phyloP scores from a whole-genome alignment of 1,139 yeast species.

The Blastobotrys petasosporus region DNA sequence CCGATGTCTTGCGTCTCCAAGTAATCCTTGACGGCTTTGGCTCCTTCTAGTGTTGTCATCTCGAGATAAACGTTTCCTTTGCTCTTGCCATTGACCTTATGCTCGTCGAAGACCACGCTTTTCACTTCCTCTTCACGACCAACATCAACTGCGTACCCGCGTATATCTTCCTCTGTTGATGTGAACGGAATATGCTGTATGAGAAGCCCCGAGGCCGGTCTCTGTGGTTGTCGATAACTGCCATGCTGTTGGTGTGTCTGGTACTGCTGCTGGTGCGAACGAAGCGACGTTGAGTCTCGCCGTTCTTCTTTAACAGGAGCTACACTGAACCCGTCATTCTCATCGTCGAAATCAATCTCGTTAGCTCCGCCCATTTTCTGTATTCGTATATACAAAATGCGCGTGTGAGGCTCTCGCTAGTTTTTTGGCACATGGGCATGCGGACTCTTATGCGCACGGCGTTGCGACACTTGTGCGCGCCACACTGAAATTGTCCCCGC shows the following conservation, averaged over 20 bases:
- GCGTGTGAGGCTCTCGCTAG: neutral
- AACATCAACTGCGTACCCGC: constrained; percentile 29
- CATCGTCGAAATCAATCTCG: constrained; percentile 28
- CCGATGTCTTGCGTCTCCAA: constrained; percentile 1
- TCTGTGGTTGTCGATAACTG: constrained; percentile 1
- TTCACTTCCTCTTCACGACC: constrained; percentile 22
- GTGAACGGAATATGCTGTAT: constrained; percentile 29
- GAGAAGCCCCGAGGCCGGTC: constrained; percentile 1
- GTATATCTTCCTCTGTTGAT: constrained; percentile 32
- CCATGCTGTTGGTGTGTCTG: neutral
- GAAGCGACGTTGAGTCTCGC: neutral
- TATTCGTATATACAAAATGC: neutral
- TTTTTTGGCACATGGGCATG: no score
- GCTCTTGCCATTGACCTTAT: constrained; percentile 33
- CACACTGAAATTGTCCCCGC: neutral
- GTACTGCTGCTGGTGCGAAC: neutral
- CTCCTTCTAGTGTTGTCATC: constrained; percentile 14
- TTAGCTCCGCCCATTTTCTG: constrained; percentile 7
- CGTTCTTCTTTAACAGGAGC: neutral
- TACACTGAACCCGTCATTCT: constrained; percentile 19
- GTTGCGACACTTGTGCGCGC: neutral
- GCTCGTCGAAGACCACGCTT: constrained; percentile 29
- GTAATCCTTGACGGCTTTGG: constrained; percentile 10
- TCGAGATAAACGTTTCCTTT: constrained; percentile 27
- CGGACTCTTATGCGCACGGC: neutral